A percentile compares a stretch with the other conserved stretches of the same genome.
phyloP scores from a whole-genome alignment of 352 stramenopile species.

The Elongisporangium prolatum region DNA sequence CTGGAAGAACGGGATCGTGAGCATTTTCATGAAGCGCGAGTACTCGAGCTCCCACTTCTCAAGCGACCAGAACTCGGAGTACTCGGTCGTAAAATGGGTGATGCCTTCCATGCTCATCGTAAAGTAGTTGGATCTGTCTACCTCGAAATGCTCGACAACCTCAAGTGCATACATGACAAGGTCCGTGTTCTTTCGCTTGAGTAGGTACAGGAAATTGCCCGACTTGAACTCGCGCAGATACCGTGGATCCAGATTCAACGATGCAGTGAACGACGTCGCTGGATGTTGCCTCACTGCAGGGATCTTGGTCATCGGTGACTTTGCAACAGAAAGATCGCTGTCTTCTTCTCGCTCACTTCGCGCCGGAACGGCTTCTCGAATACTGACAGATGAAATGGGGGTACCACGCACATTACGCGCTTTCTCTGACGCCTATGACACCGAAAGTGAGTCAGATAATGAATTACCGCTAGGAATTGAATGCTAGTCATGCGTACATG shows the following conservation, averaged over 20 bases:
- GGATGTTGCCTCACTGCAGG: background rate
- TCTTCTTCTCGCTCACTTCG: conserved; percentile 15
- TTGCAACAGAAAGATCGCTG: background rate
- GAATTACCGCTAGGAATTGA: background rate
- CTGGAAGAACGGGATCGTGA: conserved; percentile 89
- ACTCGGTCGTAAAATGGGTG: conserved; percentile 87
- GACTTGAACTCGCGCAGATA: conserved; percentile 74
- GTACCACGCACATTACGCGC: conserved; percentile 31
- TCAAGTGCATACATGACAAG: conserved; percentile 81
- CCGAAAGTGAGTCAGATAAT: background rate
- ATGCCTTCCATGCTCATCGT: conserved; percentile 91
- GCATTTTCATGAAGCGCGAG: conserved; percentile 87
- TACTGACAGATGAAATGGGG: background rate
- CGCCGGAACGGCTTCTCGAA: background rate
- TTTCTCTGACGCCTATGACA: conserved; percentile 42
- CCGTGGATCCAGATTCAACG: conserved; percentile 63
- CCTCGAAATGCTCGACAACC: conserved; percentile 77
- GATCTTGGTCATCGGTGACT: background rate
- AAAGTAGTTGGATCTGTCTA: conserved; percentile 89
- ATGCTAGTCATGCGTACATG: conserved; percentile 17
- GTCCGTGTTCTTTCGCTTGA: conserved; percentile 56
- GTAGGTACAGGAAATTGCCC: conserved; percentile 81
- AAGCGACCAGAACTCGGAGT: conserved; percentile 90
- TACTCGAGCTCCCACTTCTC: conserved; percentile 94
- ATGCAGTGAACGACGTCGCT: conserved; percentile 63